Base-by-base conservation (phyloP, 768 basidiomycete species). In the Leccinum barrowsii region DNA sequence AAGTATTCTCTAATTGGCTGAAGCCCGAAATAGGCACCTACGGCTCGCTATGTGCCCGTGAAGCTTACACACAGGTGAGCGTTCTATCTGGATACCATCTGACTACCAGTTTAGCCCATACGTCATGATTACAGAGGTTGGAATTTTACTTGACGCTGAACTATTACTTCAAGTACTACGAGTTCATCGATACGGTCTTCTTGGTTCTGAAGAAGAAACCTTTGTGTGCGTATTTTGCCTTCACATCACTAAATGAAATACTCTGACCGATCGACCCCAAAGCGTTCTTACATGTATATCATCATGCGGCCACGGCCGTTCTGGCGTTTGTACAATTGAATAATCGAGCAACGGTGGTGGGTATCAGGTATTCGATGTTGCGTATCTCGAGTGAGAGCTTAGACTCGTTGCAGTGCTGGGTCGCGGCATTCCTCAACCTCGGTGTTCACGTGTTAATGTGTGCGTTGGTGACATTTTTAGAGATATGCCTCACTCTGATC, bases 201-300 rank as follows among this genome's bases (percentile, higher is more conserved):
- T 85, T 98, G 56, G 90, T 89, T 28, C 77, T 96, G 67, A 98
- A 96, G 85, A 98, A 98, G 84, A 98, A 98, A 75, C 92, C 90
- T 10, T 80, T 98, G 52, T 86, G 94, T 94, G 66, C 58, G 87
- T 77, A 12, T 24, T 34, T 8, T 30, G 6, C 30, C 22, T 57
- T 26, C 15, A 19, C n/a, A 12, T n/a, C 21, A 34, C 21, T 55
- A 44, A 44, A 37, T 12, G 57, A 22, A 50, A 40, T 17, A n/a
- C 46, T 47, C 59, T 49, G n/a, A 62, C 56, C 34, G 1, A 42
- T 40, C 17, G 17, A 28, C 24, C 48, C 15, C 35, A 30, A 44
- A 94, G 94, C 89, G 61, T 98, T 98, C 78, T 78, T 98, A 63
- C 95, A 98, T 76, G 94, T 98, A 59, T 97, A 95, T 80, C 95